These are phyloP conservation scores for Phoma sp. DNA, from an alignment of 2,329 filamentous ascomycete species.

Conservation along the genomic window DNA sequence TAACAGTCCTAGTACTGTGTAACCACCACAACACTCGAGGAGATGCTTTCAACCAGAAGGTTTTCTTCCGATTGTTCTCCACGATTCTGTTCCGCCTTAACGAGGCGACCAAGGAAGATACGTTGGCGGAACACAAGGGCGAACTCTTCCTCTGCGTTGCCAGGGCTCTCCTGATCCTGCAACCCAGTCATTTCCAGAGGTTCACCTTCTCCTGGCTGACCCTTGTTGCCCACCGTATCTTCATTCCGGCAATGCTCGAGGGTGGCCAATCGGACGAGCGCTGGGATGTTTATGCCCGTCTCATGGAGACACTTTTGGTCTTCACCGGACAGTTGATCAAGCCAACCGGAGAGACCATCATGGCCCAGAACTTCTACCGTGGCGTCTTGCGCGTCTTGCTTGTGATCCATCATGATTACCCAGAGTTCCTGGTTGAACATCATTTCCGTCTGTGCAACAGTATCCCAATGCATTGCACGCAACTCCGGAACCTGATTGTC, in stretches of 20 bases:
- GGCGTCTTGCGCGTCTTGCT: conserved; percentile 82
- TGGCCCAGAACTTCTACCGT: conserved; percentile 83
- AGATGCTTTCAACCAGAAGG: conserved; percentile 82
- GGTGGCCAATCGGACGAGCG: conserved; percentile 64
- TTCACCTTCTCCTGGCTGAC: conserved; percentile 87
- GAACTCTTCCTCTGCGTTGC: conserved; percentile 76
- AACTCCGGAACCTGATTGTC: conserved; percentile 87
- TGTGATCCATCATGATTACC: conserved; percentile 90
- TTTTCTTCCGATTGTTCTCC: conserved; percentile 91
- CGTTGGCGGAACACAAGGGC: conserved; percentile 61
- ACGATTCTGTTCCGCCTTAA: conserved; percentile 79
- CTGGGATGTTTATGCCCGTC: conserved; percentile 76
- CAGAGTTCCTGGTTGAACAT: conserved; percentile 89
- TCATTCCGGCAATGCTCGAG: conserved; percentile 79
- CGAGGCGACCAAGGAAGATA: conserved; percentile 59
- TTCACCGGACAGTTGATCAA: conserved; percentile 84
- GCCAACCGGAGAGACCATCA: conserved; percentile 68
- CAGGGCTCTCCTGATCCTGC: conserved; percentile 72
- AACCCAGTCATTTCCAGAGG: conserved; percentile 77
- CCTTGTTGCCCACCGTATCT: conserved; percentile 82
- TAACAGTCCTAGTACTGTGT: conserved; percentile 82
- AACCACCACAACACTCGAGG: conserved; percentile 82
- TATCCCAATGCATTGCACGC: conserved; percentile 82
- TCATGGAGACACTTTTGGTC: conserved; percentile 73
- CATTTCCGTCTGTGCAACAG: conserved; percentile 81